These are phyloP conservation scores for Selaginella tamariscina DNA, from an alignment of 75 land plant genomes.

Conservation along the genomic window DNA sequence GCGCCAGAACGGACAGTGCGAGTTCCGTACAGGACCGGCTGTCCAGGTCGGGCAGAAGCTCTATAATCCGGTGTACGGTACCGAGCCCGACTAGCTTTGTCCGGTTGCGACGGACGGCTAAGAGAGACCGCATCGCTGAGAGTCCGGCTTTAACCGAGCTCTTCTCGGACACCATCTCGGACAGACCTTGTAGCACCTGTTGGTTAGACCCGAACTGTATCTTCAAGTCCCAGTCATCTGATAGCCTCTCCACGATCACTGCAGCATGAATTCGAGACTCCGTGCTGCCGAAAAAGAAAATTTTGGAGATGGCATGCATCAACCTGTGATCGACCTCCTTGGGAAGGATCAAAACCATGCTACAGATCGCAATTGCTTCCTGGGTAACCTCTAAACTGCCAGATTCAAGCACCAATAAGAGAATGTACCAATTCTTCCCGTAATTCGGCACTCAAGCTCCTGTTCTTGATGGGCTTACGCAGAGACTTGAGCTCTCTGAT, in stretches of 20 bases:
- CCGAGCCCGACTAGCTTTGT: not conserved
- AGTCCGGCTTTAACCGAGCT: conserved; percentile 10
- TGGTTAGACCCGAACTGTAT: conserved; percentile 15
- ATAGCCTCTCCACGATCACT: conserved; percentile 24
- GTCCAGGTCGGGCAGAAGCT: not conserved
- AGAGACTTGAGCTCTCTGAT: conserved; percentile 23
- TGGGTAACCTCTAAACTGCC: not conserved
- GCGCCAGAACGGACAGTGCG: conserved; percentile 27
- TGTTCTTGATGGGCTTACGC: conserved; percentile 5
- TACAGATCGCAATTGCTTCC: conserved; percentile 23
- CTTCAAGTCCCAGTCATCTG: conserved; percentile 18
- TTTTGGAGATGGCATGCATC: not conserved
- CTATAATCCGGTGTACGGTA: not conserved
- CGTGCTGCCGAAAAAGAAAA: conserved; percentile 24
- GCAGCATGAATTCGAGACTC: conserved; percentile 32
- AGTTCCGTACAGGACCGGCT: conserved; percentile 6
- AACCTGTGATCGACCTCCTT: conserved; percentile 11
- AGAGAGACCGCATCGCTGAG: not conserved
- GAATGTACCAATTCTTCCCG: not conserved
- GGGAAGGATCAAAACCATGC: conserved; percentile 6
- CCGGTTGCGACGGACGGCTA: not conserved
- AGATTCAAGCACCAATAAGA: not conserved
- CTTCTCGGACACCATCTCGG: conserved; percentile 18
- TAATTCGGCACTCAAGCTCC: not conserved
- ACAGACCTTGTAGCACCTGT: conserved; percentile 22